A percentile compares a stretch with the other conserved stretches of the same genome.
These are phyloP conservation scores for Haematococcus lacustris DNA, from an alignment of 139 green algal genomes.

Conservation along the genomic window DNA sequence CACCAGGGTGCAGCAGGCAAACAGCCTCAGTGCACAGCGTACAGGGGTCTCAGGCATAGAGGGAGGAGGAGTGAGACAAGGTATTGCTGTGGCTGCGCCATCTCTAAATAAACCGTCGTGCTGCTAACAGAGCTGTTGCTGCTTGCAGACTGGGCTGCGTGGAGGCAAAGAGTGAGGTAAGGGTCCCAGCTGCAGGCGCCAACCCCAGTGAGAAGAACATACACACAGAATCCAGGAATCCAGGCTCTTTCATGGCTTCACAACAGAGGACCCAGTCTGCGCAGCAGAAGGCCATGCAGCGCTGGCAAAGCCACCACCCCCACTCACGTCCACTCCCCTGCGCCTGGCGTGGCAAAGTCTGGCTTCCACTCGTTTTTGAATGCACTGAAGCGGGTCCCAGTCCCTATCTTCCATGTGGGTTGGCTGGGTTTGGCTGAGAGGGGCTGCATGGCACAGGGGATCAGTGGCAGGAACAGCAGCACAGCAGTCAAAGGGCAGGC, in stretches of 20 bases:
- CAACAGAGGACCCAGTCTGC: not conserved
- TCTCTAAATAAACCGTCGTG: not conserved
- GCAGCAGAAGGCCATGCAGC: not conserved
- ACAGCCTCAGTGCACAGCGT: not conserved
- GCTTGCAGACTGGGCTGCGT: not conserved
- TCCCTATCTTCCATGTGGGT: slow-evolving; percentile 10
- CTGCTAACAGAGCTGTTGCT: not conserved
- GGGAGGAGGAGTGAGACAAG: not conserved
- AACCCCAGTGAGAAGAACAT: not conserved
- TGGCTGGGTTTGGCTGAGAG: slow-evolving; percentile 15
- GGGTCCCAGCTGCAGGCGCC: not conserved
- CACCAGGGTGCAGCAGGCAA: not conserved
- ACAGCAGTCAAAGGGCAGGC: not conserved
- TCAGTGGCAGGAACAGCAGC: not conserved
- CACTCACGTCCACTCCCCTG: slow-evolving; percentile 10
- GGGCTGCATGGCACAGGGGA: slow-evolving; percentile 1
- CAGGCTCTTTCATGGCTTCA: not conserved
- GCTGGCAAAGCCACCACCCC: not conserved
- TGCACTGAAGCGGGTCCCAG: slow-evolving; percentile 16
- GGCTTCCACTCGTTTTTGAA: slow-evolving; percentile 17
- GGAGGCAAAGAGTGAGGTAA: not conserved
- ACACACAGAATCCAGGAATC: not conserved
- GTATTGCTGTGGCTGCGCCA: not conserved
- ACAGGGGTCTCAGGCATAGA: not conserved
- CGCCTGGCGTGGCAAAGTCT: slow-evolving; percentile 15